Percentiles rank a stretch among this genome's conserved stretches.
These are phyloP conservation scores for Vanilla planifolia DNA, from an alignment of 106 monocot species.

Conservation along the genomic window DNA sequence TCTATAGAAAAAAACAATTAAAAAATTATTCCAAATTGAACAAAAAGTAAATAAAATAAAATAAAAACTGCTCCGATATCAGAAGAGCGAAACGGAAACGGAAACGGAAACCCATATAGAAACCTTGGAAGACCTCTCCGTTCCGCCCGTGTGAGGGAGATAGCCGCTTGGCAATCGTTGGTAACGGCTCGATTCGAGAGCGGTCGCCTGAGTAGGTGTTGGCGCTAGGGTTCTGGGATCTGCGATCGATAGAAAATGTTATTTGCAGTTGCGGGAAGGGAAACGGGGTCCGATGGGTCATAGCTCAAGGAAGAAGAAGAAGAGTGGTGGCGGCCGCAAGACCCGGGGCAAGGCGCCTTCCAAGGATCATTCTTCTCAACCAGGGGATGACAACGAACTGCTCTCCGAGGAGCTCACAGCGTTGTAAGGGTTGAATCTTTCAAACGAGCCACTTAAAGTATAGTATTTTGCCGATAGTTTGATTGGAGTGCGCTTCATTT, in stretches of 20 bases:
- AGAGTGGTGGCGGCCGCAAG: slow-evolving; percentile 35
- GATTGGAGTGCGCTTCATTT: too few species aligned
- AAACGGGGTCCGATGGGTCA: slow-evolving; percentile 40
- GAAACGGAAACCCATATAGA: too few species aligned
- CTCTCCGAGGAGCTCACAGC: slow-evolving; percentile 78
- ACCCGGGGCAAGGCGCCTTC: slow-evolving; percentile 35
- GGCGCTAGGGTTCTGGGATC: background rate
- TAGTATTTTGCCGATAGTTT: too few species aligned
- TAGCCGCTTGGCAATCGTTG: background rate
- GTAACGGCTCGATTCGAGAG: background rate
- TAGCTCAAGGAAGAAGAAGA: slow-evolving; percentile 79
- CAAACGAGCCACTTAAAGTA: too few species aligned
- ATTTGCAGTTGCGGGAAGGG: background rate
- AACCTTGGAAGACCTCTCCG: too few species aligned
- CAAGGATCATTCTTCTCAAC: slow-evolving; percentile 41
- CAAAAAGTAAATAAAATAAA: too few species aligned
- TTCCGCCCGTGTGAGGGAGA: too few species aligned
- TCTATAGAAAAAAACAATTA: too few species aligned
- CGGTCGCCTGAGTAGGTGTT: background rate
- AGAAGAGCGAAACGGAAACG: too few species aligned
- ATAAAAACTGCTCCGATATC: too few species aligned
- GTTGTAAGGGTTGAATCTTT: too few species aligned
- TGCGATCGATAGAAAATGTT: background rate
- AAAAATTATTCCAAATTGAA: too few species aligned
- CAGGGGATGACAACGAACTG: slow-evolving; percentile 41